These are phyloP conservation scores for Aciculoconidium aculeatum DNA, from an alignment of 805 yeast species.

Conservation along the genomic window DNA sequence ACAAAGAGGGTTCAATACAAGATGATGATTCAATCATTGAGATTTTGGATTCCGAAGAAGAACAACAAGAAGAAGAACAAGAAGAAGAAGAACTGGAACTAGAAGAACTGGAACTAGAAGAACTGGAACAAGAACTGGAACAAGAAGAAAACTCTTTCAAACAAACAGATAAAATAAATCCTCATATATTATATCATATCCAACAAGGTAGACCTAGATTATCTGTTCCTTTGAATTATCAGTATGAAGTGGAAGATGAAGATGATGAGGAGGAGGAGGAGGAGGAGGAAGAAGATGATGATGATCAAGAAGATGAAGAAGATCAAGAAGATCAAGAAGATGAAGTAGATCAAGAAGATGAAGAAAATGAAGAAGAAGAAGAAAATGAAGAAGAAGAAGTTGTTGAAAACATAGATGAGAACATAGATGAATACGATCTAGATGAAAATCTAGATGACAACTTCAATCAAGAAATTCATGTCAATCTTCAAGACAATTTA, in stretches of 20 bases:
- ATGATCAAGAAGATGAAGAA: slow-evolving; percentile 3
- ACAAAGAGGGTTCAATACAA: not conserved
- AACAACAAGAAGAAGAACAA: slow-evolving; percentile 6
- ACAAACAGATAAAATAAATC: not conserved
- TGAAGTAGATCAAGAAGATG: slow-evolving; percentile 2
- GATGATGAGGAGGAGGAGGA: slow-evolving; percentile 3
- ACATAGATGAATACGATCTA: not conserved
- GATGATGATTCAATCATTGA: slow-evolving; percentile 4
- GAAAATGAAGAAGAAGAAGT: slow-evolving; percentile 2
- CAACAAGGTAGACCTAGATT: slow-evolving; percentile 7
- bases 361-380: slow-evolving; percentile 1
- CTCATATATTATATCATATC: slow-evolving; percentile 1
- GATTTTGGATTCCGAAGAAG: slow-evolving; percentile 5
- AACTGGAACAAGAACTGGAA: slow-evolving; percentile 2
- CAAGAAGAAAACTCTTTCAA: not conserved
- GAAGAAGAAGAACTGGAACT: slow-evolving; percentile 2
- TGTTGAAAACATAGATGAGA: not conserved
- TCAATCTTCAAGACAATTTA: too few relatives aligned
- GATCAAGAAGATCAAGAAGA: slow-evolving; percentile 4
- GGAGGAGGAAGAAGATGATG: slow-evolving; percentile 5
- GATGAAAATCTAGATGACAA: slow-evolving; percentile 1
- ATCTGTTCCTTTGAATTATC: slow-evolving; percentile 2
- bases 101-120: slow-evolving; percentile 1
- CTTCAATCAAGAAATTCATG: not conserved
- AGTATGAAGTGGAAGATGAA: slow-evolving; percentile 1